Base-by-base conservation (phyloP, 106 monocot genomes). In the Dendrobium officinale region DNA sequence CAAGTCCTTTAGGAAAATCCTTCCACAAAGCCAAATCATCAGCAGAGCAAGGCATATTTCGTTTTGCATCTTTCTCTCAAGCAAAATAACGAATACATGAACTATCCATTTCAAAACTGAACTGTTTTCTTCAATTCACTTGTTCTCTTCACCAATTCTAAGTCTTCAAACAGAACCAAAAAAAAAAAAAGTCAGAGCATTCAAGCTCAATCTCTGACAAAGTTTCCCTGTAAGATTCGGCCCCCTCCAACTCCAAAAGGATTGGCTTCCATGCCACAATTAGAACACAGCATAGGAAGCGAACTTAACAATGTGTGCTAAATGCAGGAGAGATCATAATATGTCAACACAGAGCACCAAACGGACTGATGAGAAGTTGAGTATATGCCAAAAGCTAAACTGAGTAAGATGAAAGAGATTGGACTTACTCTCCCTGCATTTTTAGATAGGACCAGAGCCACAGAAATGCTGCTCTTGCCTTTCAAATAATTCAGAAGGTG, bases 1-100 rank as follows among this genome's bases (percentile, higher is more conserved):
- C 77, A 29, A 92, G 85, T 22, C 89, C 92, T 55, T 84, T 92
- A 8, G 92, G 89, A 55, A 92, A 92, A 80, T 89, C 92, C 54
- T 43, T 80, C 91, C 91, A 91, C 9, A 66, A 59, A 68, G 40
- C 78, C 41, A 88, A 82, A 80, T 85, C 81, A 73, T 82, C 75
- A 67, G 18, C 43, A 72, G 68, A 72, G 84, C 79, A 82, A 76
- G 70, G 45, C 88, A 88, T 88, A 43, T 40, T 75, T 81, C 31
- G 47, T 24, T 78, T 81, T n/a, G 42, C 81, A 77, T 77, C 68
- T 13, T 83, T 45, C 59, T 55, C 55, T 77, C 77, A 54, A 22
- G 17, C 45, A 26, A 45, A 31, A 18, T 13, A 3, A 16, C 51
- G 48, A 3, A 51, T 10, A 2, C 51, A 51, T 51, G 49, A 43